phyloP scores from a whole-genome alignment of 1,284 basidiomycete species.

The Fomes fomentarius region DNA sequence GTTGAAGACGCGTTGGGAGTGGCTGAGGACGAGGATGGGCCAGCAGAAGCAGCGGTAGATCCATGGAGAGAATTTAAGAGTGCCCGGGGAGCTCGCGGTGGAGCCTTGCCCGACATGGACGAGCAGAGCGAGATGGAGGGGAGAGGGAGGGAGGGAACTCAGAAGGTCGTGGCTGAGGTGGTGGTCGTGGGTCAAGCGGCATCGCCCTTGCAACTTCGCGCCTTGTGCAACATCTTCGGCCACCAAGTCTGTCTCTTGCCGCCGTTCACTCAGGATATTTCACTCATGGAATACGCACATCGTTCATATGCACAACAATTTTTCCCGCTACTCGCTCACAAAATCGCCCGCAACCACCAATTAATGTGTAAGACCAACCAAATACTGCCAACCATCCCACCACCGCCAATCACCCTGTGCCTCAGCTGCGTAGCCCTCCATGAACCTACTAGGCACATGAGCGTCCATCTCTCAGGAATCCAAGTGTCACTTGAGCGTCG shows the following conservation, averaged over 20 bases:
- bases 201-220: conserved; percentile 27
- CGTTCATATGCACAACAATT: conserved; percentile 2
- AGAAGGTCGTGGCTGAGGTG: conserved; percentile 22
- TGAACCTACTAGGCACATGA: background rate
- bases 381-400: conserved; percentile 2
- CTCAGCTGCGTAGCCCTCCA: background rate
- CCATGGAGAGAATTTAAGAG: conserved; percentile 50
- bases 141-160: conserved; percentile 10
- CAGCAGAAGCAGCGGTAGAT: conserved; percentile 24
- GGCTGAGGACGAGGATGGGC: conserved; percentile 25
- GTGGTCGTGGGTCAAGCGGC: conserved; percentile 29
- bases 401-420: background rate
- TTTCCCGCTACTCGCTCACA: conserved; percentile 13
- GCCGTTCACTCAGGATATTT: conserved; percentile 8
- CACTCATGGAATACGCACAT: conserved; percentile 23
- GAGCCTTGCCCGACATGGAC: conserved; percentile 72
- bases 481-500: conserved; percentile 4
- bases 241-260: conserved; percentile 19
- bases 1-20: conserved; percentile 33
- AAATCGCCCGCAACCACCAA: too few species aligned
- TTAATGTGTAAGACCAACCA: background rate
- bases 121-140: conserved; percentile 21
- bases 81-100: conserved; percentile 72
- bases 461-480: conserved; percentile 3
- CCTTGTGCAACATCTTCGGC: conserved; percentile 25